Percentiles rank a stretch among this genome's conserved stretches.
phyloP scores from a whole-genome alignment of 805 yeast species.

The Candida qinlingensis region DNA sequence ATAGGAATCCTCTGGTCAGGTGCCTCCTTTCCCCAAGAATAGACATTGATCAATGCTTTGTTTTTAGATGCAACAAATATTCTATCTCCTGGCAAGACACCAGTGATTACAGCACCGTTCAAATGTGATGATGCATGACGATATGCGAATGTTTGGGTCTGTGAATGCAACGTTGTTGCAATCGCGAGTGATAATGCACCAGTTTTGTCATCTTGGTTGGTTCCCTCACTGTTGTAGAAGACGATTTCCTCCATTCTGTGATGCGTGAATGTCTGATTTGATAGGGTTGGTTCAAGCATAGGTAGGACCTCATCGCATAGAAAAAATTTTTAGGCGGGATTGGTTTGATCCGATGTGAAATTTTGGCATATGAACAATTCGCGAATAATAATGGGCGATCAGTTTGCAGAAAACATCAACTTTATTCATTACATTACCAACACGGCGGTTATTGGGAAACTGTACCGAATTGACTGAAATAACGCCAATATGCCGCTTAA shows the following conservation, averaged over 20 bases:
- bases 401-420: no score
- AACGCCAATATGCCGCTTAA: constrained; percentile 69
- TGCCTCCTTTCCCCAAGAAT: constrained; percentile 63
- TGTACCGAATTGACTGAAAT: neutral
- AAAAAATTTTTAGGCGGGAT: neutral
- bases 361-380: no score
- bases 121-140: constrained; percentile 42
- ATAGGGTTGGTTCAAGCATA: neutral
- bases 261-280: neutral
- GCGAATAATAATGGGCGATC: no score
- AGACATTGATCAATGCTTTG: constrained; percentile 72
- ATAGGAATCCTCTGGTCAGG: constrained; percentile 77
- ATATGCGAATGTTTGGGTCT: constrained; percentile 37
- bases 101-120: constrained; percentile 49
- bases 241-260: constrained; percentile 45
- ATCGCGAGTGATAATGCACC: constrained; percentile 38
- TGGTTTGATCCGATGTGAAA: no score
- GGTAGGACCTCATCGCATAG: neutral
- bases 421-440: no score
- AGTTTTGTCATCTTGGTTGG: constrained; percentile 36
- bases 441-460: neutral
- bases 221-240: constrained; percentile 40
- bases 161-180: constrained; percentile 38
- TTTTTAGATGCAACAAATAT: constrained; percentile 60
- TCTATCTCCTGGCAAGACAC: constrained; percentile 27